Evolutionary conservation across 495 filamentous ascomycete species (phyloP).

Genomic region (Tuber melanosporum): DNA sequence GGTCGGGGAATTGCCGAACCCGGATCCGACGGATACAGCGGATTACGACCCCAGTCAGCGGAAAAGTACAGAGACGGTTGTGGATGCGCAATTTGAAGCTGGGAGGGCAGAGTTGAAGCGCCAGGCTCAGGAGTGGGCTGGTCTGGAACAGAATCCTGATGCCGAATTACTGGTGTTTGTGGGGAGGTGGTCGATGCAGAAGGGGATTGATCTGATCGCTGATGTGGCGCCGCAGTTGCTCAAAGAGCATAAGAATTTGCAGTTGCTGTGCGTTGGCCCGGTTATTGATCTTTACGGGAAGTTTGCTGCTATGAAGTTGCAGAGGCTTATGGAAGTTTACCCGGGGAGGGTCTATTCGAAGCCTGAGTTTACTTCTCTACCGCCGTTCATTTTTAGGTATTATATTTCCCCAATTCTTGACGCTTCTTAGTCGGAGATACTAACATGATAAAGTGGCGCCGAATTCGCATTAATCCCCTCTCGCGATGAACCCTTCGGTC

Average conservation of each 20-base stretch:
- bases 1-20: constrained; percentile 66
- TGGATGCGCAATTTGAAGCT: constrained; percentile 56
- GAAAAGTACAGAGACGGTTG: constrained; percentile 49
- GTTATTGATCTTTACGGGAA: constrained; percentile 74
- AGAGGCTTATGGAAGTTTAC: constrained; percentile 65
- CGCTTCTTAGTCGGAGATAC: background rate
- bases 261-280: constrained; percentile 65
- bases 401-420: background rate
- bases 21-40: constrained; percentile 66
- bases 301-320: constrained; percentile 68
- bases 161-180: constrained; percentile 75
- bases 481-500: constrained; percentile 71
- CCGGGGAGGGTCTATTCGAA: constrained; percentile 71
- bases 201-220: constrained; percentile 70
- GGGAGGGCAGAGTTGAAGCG: constrained; percentile 53
- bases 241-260: constrained; percentile 59
- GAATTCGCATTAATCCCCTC: constrained; percentile 76
- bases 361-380: constrained; percentile 68
- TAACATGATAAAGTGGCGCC: constrained; percentile 51
- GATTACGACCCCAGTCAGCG: constrained; percentile 52
- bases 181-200: constrained; percentile 72
- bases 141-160: constrained; percentile 56
- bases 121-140: constrained; percentile 74
- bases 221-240: constrained; percentile 67
- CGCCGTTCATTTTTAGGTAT: constrained; percentile 58